phyloP scores from a whole-genome alignment of 371 early-diverging fungal genomes.

The Mortierella sp. region DNA sequence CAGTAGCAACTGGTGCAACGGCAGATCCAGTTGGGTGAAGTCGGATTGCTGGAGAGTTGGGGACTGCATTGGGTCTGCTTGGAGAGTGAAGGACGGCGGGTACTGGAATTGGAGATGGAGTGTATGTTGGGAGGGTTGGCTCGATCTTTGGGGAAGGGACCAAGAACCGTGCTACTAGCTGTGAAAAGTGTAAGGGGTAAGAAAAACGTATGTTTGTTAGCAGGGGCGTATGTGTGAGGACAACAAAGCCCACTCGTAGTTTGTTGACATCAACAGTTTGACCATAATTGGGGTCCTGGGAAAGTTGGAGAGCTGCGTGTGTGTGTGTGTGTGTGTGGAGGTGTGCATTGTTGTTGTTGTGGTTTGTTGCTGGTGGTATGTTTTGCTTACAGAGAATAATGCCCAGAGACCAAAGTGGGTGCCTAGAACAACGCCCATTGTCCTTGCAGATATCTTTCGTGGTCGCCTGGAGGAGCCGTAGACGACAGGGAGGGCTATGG shows the following conservation, averaged over 20 bases:
- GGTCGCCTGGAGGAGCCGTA: slow-evolving; percentile 31
- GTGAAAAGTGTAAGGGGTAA: background rate
- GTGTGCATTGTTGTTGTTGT: background rate
- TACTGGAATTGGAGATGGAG: slow-evolving; percentile 28
- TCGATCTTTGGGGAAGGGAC: slow-evolving; percentile 30
- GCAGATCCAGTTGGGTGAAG: slow-evolving; percentile 15
- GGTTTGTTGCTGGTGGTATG: background rate
- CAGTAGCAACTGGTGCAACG: background rate
- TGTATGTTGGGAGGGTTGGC: slow-evolving; percentile 28
- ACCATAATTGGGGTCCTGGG: background rate
- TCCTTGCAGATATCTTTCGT: slow-evolving; percentile 20
- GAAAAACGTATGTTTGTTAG: background rate
- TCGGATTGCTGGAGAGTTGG: slow-evolving; percentile 31
- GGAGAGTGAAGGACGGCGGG: slow-evolving; percentile 29
- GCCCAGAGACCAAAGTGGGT: slow-evolving; percentile 37
- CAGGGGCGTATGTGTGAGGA: background rate
- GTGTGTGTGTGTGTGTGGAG: background rate
- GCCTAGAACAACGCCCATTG: slow-evolving; percentile 25
- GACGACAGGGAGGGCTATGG: slow-evolving; percentile 31
- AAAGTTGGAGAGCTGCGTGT: background rate
- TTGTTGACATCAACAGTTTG: background rate
- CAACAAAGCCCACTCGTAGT: too few species aligned
- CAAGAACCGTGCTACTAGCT: slow-evolving; percentile 29
- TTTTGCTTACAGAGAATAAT: slow-evolving; percentile 28
- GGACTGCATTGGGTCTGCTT: slow-evolving; percentile 23